Evolutionary conservation across 257 asterid species (phyloP), one percentile per base, ranked within the genome.

Genomic region (Linaria vulgaris): DNA sequence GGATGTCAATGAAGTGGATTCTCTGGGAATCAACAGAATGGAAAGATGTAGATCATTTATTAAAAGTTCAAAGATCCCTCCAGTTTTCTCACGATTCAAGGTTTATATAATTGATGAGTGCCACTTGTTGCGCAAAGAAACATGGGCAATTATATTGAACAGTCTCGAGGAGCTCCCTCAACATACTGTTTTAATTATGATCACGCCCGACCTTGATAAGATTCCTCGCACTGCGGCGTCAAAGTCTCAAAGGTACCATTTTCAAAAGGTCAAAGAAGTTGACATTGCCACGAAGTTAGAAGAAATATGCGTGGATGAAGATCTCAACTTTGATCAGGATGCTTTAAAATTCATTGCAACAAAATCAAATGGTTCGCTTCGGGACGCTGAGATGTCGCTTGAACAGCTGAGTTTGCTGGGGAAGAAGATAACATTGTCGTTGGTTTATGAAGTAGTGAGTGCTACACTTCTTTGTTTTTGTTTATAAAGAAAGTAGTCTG

Each of bases 351-450:
- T 82, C 70, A 73, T 90, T 63, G 91, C 96, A 43, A 65, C 73
- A 39, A 90, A 85, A 65, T 82, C 99, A 12, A 80, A 69, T 63
- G 96, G 97, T 50, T 94, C 99, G 12, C 69, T 94, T 27, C 79
- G 99, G 51, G 97, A 94, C 66, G 96, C 97, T 3, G 95, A 85
- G 66, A 94, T 83, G 86, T 83, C 78, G 88, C 97, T 94, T 39
- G 99, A 94, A 65, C 99, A 94, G 79, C 74, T 86, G 66, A 84
- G 96, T 74, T 77, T 94, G 85, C 85, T 94, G 15, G 94, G 91
- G 13, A 87, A 82, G 82, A 87, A 80, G 78, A 94, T 94, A 27
- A 82, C 90, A 0, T 34, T 75, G 72, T 39, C 97, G 3, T 81
- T 94, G 75, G 87, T 87, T 60, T 82, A 79, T 72, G 99, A 94